A percentile compares a stretch with the other conserved stretches of the same genome.
Evolutionary conservation across 148 eudicot species (phyloP).

Genomic region (Diospyros lotus): DNA sequence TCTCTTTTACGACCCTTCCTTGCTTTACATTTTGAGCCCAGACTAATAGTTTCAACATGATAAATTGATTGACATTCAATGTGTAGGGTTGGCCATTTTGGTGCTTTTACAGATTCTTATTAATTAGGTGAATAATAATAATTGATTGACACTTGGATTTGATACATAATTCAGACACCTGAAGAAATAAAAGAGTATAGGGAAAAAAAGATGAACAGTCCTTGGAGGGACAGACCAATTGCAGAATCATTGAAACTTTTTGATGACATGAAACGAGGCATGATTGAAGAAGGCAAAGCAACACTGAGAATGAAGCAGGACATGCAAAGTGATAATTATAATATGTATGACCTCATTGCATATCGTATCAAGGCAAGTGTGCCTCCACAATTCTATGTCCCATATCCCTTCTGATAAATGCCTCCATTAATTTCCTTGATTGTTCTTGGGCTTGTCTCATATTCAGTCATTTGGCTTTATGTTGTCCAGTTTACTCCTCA

Average conservation of each 20-base stretch:
- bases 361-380: conserved; percentile 91
- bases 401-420: not conserved
- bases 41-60: too few relatives aligned
- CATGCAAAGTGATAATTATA: conserved; percentile 87
- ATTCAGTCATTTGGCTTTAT: conserved; percentile 10
- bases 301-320: conserved; percentile 98
- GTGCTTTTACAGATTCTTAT: too few relatives aligned
- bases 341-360: conserved; percentile 98
- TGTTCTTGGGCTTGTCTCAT: not conserved
- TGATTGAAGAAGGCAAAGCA: conserved; percentile 97
- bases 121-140: not conserved
- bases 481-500: conserved; percentile 81
- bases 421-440: too few relatives aligned
- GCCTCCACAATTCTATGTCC: not conserved
- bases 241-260: conserved; percentile 74
- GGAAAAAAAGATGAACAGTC: conserved; percentile 91
- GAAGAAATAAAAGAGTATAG: conserved; percentile 87
- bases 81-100: too few relatives aligned
- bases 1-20: too few relatives aligned
- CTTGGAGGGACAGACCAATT: conserved; percentile 93
- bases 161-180: conserved; percentile 47
- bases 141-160: conserved; percentile 7
- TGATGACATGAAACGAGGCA: conserved; percentile 84
- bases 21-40: too few relatives aligned
- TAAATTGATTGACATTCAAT: too few relatives aligned